A percentile compares a stretch with the other conserved stretches of the same genome.
These are phyloP conservation scores for Chamaecrista fasciculata DNA, from an alignment of 306 rosid species.

Conservation along the genomic window DNA sequence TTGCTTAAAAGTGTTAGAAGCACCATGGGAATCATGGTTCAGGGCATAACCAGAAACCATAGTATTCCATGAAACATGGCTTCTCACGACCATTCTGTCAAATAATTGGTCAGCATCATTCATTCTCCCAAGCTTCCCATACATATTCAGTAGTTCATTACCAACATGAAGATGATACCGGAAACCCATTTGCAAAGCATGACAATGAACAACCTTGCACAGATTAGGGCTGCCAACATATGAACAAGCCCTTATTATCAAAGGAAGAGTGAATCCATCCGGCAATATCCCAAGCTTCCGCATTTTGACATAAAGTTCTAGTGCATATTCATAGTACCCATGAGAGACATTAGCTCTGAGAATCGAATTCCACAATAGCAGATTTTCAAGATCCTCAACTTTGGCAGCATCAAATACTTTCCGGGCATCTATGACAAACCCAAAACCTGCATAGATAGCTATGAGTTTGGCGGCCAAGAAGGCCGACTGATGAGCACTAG, in stretches of 20 bases:
- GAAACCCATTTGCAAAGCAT: slow-evolving; percentile 62
- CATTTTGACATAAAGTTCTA: slow-evolving; percentile 55
- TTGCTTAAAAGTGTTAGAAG: slow-evolving; percentile 49
- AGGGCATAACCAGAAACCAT: slow-evolving; percentile 69
- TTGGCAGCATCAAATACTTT: slow-evolving; percentile 45
- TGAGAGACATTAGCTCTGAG: slow-evolving; percentile 69
- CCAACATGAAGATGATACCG: slow-evolving; percentile 54
- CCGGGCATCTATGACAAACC: slow-evolving; percentile 42
- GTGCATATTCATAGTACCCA: slow-evolving; percentile 44
- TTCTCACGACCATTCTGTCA: slow-evolving; percentile 56
- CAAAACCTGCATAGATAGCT: slow-evolving; percentile 45
- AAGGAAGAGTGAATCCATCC: slow-evolving; percentile 77
- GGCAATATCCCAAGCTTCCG: slow-evolving; percentile 57
- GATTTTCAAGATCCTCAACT: slow-evolving; percentile 33
- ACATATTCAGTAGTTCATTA: slow-evolving; percentile 66
- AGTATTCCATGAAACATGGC: slow-evolving; percentile 66
- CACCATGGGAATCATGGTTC: slow-evolving; percentile 60
- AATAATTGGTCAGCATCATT: slow-evolving; percentile 50
- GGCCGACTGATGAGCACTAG: slow-evolving; percentile 30
- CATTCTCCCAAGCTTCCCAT: slow-evolving; percentile 65
- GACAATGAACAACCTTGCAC: slow-evolving; percentile 56
- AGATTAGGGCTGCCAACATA: slow-evolving; percentile 25
- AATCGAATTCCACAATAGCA: slow-evolving; percentile 72
- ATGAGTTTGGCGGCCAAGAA: slow-evolving; percentile 68
- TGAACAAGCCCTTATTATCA: slow-evolving; percentile 56